phyloP scores from a whole-genome alignment of 805 yeast genomes.

The Candida lessepsii region DNA sequence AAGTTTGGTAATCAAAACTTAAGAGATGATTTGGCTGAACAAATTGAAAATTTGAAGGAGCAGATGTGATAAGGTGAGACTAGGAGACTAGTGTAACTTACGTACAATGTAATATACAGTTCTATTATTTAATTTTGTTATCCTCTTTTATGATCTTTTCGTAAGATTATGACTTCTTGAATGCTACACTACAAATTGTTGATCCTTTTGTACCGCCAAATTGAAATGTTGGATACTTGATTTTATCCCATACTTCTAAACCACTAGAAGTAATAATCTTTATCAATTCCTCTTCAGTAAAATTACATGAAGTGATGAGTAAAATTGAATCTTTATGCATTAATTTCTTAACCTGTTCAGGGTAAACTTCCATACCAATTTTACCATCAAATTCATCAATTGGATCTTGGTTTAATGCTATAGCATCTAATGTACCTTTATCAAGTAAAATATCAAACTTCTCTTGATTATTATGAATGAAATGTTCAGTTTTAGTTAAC shows the following conservation, averaged over 20 bases:
- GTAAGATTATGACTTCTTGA: too few relatives aligned
- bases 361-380: constrained; percentile 59
- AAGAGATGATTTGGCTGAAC: constrained; percentile 57
- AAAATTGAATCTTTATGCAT: constrained; percentile 58
- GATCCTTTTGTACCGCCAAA: constrained; percentile 91
- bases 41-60: constrained; percentile 38
- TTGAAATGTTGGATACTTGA: constrained; percentile 77
- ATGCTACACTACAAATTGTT: constrained; percentile 85
- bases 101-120: neutral
- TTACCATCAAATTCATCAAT: constrained; percentile 43
- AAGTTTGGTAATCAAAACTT: constrained; percentile 63
- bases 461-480: constrained; percentile 33
- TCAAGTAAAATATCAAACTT: constrained; percentile 77
- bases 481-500: constrained; percentile 39
- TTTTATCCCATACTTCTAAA: constrained; percentile 59
- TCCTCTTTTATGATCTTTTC: neutral
- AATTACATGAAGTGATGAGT: constrained; percentile 88
- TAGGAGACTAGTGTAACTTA: too few relatives aligned
- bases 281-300: constrained; percentile 76
- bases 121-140: too few relatives aligned
- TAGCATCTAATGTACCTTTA: constrained; percentile 96
- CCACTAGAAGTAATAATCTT: constrained; percentile 49
- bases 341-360: constrained; percentile 54
- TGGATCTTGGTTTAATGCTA: constrained; percentile 70
- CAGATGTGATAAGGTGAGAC: too few relatives aligned